phyloP scores from a whole-genome alignment of 495 filamentous ascomycete genomes.

The Chaetomium cochliodes region DNA sequence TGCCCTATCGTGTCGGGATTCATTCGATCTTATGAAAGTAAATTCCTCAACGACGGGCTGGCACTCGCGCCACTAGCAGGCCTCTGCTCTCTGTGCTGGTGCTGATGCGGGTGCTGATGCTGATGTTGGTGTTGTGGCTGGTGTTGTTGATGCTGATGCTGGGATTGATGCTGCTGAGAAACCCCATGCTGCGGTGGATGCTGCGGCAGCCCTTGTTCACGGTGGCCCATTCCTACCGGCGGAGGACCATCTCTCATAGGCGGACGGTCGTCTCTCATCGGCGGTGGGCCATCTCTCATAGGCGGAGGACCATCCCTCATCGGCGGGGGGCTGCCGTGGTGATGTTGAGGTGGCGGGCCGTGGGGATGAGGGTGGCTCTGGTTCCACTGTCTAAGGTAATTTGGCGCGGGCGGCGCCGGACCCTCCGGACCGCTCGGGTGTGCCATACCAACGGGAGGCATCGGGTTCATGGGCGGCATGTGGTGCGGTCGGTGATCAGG shows the following conservation, averaged over 20 bases:
- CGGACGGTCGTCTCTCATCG: conserved; percentile 9
- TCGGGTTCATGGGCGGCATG: conserved; percentile 32
- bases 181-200: conserved; percentile 17
- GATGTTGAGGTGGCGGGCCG: conserved; percentile 9
- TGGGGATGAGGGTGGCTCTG: conserved; percentile 3
- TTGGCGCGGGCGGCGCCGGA: conserved; percentile 38
- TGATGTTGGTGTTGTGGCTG: background rate
- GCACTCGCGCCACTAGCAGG: conserved; percentile 65
- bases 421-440: conserved; percentile 28
- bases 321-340: conserved; percentile 35
- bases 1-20: background rate
- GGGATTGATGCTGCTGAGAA: background rate
- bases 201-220: conserved; percentile 34
- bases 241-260: background rate
- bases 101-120: background rate
- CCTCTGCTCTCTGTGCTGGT: conserved; percentile 28
- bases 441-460: conserved; percentile 19
- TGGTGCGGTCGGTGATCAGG: conserved; percentile 40
- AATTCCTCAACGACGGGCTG: conserved; percentile 71
- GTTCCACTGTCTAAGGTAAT: conserved; percentile 37
- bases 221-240: conserved; percentile 16
- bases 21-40: conserved; percentile 55
- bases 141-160: background rate
- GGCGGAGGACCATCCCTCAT: conserved; percentile 6
- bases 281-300: no score